Evolutionary conservation across 371 early-diverging fungal species (phyloP).

Genomic region (Batkoa obscura): DNA sequence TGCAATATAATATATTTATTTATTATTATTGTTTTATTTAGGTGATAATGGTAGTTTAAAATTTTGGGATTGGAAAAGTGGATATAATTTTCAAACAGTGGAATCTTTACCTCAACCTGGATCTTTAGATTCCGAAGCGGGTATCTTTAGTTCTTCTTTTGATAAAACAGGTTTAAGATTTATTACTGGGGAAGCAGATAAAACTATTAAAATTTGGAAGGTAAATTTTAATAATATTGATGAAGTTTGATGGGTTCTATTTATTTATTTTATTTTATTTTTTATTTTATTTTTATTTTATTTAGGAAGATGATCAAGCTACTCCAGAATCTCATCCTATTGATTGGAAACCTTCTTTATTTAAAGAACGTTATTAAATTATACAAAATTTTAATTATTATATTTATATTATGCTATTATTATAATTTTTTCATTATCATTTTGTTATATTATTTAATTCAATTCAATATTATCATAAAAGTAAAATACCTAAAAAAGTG

Average conservation of each 20-base stretch:
- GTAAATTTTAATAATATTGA: slow-evolving; percentile 18
- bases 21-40: slow-evolving; percentile 9
- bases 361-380: too few relatives aligned
- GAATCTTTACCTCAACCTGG: slow-evolving; percentile 82
- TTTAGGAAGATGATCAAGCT: slow-evolving; percentile 3
- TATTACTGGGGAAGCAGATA: slow-evolving; percentile 96
- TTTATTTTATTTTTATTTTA: background rate
- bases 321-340: slow-evolving; percentile 39
- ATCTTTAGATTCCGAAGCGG: slow-evolving; percentile 89
- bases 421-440: too few relatives aligned
- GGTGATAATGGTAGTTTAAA: slow-evolving; percentile 85
- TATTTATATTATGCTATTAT: too few relatives aligned
- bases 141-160: slow-evolving; percentile 85
- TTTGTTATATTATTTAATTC: too few relatives aligned
- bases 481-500: too few relatives aligned
- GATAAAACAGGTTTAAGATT: slow-evolving; percentile 84
- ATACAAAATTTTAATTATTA: too few relatives aligned
- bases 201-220: slow-evolving; percentile 94
- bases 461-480: too few relatives aligned
- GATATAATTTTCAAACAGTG: slow-evolving; percentile 78
- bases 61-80: slow-evolving; percentile 94
- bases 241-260: too few relatives aligned
- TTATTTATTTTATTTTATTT: background rate
- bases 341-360: slow-evolving; percentile 39
- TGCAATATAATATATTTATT: slow-evolving; percentile 6